phyloP scores from a whole-genome alignment of 2,329 filamentous ascomycete genomes.

The Mycosphaerella sp. region DNA sequence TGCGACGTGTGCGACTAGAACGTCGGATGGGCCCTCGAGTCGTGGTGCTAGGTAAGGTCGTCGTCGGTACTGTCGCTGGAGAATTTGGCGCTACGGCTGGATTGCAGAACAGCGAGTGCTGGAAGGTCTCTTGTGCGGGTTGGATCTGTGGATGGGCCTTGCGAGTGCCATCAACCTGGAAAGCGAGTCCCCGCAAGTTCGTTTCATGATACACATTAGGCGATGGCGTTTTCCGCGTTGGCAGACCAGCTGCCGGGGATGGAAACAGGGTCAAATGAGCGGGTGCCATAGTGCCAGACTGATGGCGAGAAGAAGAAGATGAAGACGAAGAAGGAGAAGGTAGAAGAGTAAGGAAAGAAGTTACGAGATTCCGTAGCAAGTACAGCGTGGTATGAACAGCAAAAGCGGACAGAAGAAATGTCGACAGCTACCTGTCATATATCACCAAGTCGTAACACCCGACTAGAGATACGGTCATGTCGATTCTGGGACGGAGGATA shows the following conservation, averaged over 20 bases:
- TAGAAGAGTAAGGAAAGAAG: neutral
- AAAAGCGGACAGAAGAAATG: conserved; percentile 1
- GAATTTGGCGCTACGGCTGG: conserved; percentile 9
- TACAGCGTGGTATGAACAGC: conserved; percentile 7
- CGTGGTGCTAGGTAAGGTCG: conserved; percentile 1
- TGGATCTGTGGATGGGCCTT: conserved; percentile 15
- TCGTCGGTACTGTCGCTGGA: neutral
- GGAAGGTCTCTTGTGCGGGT: conserved; percentile 23
- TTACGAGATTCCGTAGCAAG: neutral
- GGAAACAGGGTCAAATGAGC: conserved; percentile 21
- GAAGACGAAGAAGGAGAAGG: neutral
- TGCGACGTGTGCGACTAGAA: conserved; percentile 17
- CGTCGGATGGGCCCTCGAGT: conserved; percentile 12
- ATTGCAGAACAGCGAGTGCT: conserved; percentile 30
- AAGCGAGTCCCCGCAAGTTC: conserved; percentile 27
- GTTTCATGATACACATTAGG: conserved; percentile 12
- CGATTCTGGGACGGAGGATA: conserved; percentile 2
- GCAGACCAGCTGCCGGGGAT: conserved; percentile 12
- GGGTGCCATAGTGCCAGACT: conserved; percentile 22
- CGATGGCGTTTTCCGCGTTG: conserved; percentile 13
- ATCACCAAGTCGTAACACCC: conserved; percentile 12
- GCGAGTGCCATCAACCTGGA: conserved; percentile 22
- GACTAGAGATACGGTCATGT: neutral
- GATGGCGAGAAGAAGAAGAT: neutral
- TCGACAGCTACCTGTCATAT: conserved; percentile 15